A percentile compares a stretch with the other conserved stretches of the same genome.
phyloP scores from a whole-genome alignment of 1,139 yeast species.

The Blastobotrys indianensis region DNA sequence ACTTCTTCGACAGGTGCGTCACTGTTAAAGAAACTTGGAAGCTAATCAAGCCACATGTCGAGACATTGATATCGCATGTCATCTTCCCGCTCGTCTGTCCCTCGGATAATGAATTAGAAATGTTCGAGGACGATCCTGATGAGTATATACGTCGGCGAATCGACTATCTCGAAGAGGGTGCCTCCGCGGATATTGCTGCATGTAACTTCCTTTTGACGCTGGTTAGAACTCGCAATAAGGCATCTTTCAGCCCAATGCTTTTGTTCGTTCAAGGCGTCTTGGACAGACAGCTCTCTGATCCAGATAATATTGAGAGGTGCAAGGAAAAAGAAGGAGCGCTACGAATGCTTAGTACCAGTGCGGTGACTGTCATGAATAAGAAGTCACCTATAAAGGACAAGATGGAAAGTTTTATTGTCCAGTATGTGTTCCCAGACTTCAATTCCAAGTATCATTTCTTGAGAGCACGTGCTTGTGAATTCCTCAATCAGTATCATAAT shows the following conservation, averaged over 20 bases:
- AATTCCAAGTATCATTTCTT: constrained; percentile 62
- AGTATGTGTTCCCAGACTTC: constrained; percentile 68
- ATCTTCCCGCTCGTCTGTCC: constrained; percentile 77
- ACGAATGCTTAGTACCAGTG: constrained; percentile 68
- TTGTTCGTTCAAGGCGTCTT: constrained; percentile 59
- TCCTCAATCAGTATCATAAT: constrained; percentile 64
- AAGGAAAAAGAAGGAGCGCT: constrained; percentile 74
- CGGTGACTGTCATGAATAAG: constrained; percentile 50
- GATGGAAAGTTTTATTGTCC: constrained; percentile 63
- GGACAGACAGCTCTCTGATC: constrained; percentile 36
- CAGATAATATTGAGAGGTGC: constrained; percentile 52
- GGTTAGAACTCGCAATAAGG: constrained; percentile 54
- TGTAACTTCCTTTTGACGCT: constrained; percentile 68
- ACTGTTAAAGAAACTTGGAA: constrained; percentile 66
- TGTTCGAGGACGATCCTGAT: constrained; percentile 82
- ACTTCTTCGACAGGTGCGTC: constrained; percentile 66
- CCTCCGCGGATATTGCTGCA: constrained; percentile 78
- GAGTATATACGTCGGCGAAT: constrained; percentile 80
- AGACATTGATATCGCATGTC: constrained; percentile 61
- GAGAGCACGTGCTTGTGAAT: constrained; percentile 79
- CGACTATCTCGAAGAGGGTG: constrained; percentile 66
- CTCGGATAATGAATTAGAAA: constrained; percentile 59
- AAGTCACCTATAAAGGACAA: constrained; percentile 56
- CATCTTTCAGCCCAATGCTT: constrained; percentile 58
- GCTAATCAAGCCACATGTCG: constrained; percentile 63